Conservation (phyloP, 2,329 filamentous ascomycete species). For the Aspergillus sp. region DNA sequence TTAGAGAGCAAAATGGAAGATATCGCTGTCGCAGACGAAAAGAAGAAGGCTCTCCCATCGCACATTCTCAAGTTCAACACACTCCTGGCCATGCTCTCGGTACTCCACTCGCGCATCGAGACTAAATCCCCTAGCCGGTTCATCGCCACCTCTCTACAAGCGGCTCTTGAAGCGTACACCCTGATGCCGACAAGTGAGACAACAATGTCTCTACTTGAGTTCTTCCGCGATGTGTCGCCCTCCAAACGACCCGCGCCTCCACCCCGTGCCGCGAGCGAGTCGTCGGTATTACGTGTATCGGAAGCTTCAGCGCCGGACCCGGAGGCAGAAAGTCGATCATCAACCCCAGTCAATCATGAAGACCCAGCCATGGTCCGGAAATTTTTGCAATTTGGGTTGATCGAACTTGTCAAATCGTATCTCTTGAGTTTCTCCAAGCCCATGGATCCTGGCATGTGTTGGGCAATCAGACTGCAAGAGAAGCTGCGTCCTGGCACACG, state of each 20-base stretch:
- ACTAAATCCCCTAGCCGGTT: constrained; percentile 64
- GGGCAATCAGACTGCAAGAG: constrained; percentile 54
- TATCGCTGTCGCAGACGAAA: constrained; percentile 11
- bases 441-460: constrained; percentile 41
- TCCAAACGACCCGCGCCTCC: constrained; percentile 59
- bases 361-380: constrained; percentile 53
- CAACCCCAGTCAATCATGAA: constrained; percentile 38
- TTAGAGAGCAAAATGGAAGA: neutral
- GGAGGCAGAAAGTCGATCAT: constrained; percentile 48
- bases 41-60: constrained; percentile 16
- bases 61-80: constrained; percentile 41
- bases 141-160: constrained; percentile 61
- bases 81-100: constrained; percentile 51
- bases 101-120: constrained; percentile 60
- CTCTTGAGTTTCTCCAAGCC: constrained; percentile 42
- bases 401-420: constrained; percentile 62
- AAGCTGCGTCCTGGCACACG: constrained; percentile 53
- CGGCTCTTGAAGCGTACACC: constrained; percentile 59
- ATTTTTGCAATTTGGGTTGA: constrained; percentile 61
- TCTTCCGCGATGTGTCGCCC: constrained; percentile 56
- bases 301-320: constrained; percentile 52
- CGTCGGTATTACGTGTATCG: constrained; percentile 34
- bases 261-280: constrained; percentile 54
- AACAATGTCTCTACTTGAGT: constrained; percentile 55
- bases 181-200: constrained; percentile 55